Base-by-base conservation (phyloP, 208 protist species). In the Leptomonas pyrrhocoris region DNA sequence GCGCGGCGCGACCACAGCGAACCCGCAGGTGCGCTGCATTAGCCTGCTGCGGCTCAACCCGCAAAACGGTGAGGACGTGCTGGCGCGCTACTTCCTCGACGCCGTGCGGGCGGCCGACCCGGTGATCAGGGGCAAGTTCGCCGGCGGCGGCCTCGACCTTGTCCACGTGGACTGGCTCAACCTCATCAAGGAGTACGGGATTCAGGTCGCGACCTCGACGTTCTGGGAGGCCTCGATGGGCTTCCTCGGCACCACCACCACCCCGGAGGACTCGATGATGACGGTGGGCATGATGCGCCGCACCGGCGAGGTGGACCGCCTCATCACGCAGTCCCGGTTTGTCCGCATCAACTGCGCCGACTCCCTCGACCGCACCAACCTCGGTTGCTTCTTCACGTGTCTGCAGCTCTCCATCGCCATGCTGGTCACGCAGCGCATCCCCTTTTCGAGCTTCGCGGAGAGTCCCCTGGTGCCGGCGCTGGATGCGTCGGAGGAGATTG, bases 261-360 rank as follows among this genome's bases (percentile, higher is more conserved):
- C 58, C 42, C 51, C 67, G 1, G 73, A 83, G 46, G 83, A 93
- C 57, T 80, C 88, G 13, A 77, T 93, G 61, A 84, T 88, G 65
- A 92, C 84, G 6, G 79, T 90, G n/a, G 91, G 88, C 45, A 83
- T 85, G 28, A 65, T 94, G 8, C 72, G 68, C n/a, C 53, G 56
- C 6, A 72, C 67, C 36, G 84, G 83, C 28, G 53, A 60, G 23
- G 79, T 96, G 9, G 83, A 87, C 40, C 77, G 68, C 50, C 61
- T 81, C 2, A 68, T 91, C 23, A 83, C 82, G 38, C 83, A 96
- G 67, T 86, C 57, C 7, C 86, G 89, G 18, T 93, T 98, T 55
- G 62, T 98, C 12, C 90, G 95, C 45, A 75, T 97, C 60, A 98
- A 97, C 80, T 98, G 96, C 71, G 89, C 94, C 4, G 96, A 98